Base-by-base conservation (phyloP, 805 yeast genomes). In the Hanseniaspora singularis region DNA sequence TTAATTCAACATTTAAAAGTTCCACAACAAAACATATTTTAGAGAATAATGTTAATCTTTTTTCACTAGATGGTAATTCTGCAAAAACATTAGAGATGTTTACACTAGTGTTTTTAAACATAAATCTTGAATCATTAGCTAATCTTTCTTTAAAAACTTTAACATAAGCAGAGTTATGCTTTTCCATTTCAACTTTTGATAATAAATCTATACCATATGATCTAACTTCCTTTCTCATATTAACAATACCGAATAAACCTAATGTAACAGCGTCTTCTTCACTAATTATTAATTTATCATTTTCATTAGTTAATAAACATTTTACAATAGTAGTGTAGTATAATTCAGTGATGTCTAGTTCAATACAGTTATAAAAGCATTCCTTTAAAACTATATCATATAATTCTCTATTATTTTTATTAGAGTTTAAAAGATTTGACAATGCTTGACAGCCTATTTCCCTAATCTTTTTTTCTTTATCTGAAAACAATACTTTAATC, bases 41-140 rank as follows among this genome's bases (percentile, higher is more conserved):
- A 77, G 52, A 94, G 79, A 55, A 89, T 73, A 60, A 84, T 67
- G 50, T 68, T 65, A 57, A 70, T 70, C 49, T 77, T 73, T 54
- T 73, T 76, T 49, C 77, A 75, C n/a, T 85, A 66, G 58, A 76
- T 72, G 49, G 65, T 53, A 31, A 66, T 58, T 63, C 66, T 0
- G 95, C 88, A 59, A 85, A 75, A 50, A 79, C 77, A 7, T 79
- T 72, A 0, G 96, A 81, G 19, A 88, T 66, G 46, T 82, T 85
- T 53, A 81, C 80, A 47, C 89, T 72, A 0, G 94, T 94, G 34
- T 89, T 77, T 57, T 87, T 87, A 66, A 81, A 88, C 4, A 92
- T 86, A 6, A 86, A 83, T 54, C 81, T 76, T 6, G 94, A 81
- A 28, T 76, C 71, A 51, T 86, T 82, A 42, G 80, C 74, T 12